Percentiles rank a stretch among this genome's conserved stretches.
phyloP scores from a whole-genome alignment of 2,329 filamentous ascomycete species.

The Epicoccum sorghinum region DNA sequence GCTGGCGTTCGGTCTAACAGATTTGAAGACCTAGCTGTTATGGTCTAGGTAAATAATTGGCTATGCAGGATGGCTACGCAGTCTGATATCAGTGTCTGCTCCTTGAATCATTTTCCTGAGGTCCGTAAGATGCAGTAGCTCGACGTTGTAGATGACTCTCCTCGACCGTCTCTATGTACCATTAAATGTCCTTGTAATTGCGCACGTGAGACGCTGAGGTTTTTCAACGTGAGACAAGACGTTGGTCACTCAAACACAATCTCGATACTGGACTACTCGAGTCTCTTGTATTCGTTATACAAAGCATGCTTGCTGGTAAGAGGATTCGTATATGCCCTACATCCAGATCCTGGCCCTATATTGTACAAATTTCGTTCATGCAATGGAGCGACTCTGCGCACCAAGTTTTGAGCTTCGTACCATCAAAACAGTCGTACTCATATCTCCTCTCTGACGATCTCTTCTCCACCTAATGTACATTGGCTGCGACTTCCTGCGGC shows the following conservation, averaged over 20 bases:
- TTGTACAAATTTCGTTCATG: constrained; percentile 15
- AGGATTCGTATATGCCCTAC: constrained; percentile 16
- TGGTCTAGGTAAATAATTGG: no score
- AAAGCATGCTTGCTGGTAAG: constrained; percentile 10
- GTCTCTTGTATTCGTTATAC: constrained; percentile 5
- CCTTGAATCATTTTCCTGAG: background rate
- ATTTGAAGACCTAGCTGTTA: no score
- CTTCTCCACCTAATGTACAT: constrained; percentile 8
- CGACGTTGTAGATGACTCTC: no score
- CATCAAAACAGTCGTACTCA: background rate
- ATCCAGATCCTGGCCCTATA: constrained; percentile 18
- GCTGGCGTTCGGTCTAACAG: no score
- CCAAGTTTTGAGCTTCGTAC: background rate
- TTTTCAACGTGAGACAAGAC: background rate
- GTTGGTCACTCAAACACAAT: background rate
- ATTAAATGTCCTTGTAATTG: background rate
- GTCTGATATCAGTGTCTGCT: no score
- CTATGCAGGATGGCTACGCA: no score
- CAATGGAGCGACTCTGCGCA: constrained; percentile 6
- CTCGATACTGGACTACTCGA: background rate
- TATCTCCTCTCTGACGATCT: background rate
- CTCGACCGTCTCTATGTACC: background rate
- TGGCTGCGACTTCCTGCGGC: background rate
- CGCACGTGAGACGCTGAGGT: background rate
- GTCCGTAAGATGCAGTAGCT: no score